Conservation (phyloP, 805 yeast genomes). For the Sugiyamaella lignohabitans region DNA sequence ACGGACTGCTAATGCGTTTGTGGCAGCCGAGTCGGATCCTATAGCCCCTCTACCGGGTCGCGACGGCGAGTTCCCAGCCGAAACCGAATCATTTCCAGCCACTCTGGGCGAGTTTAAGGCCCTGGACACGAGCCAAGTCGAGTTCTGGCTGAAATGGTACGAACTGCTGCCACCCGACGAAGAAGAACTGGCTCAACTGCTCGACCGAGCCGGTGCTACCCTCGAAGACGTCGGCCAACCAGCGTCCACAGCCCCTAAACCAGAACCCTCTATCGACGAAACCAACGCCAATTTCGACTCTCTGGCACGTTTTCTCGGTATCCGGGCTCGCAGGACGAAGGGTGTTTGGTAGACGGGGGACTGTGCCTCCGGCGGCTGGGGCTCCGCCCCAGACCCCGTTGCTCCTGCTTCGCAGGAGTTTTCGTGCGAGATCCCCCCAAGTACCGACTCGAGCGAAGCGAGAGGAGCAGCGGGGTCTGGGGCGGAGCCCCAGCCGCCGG, state of each 20-base stretch:
- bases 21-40: conserved; percentile 36
- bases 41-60: conserved; percentile 68
- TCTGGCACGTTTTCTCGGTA: conserved; percentile 63
- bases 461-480: neutral
- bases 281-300: conserved; percentile 52
- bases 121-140: conserved; percentile 41
- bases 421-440: no score
- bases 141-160: conserved; percentile 61
- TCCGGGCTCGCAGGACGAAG: conserved; percentile 46
- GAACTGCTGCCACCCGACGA: conserved; percentile 65
- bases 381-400: no score
- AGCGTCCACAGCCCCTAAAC: conserved; percentile 24
- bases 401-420: no score
- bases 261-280: conserved; percentile 40
- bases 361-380: no score
- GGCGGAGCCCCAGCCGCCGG: neutral
- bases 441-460: conserved; percentile 1
- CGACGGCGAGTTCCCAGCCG: conserved; percentile 64
- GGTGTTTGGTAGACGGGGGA: conserved; percentile 43
- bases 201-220: conserved; percentile 31
- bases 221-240: conserved; percentile 38
- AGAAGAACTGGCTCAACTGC: conserved; percentile 47
- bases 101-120: conserved; percentile 48
- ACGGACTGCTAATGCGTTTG: conserved; percentile 58
- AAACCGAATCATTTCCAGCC: conserved; percentile 44